Percentiles rank a stretch among this genome's conserved stretches.
These are phyloP conservation scores for Euphorbia tirucalli DNA, from an alignment of 345 rosid species.

Conservation along the genomic window DNA sequence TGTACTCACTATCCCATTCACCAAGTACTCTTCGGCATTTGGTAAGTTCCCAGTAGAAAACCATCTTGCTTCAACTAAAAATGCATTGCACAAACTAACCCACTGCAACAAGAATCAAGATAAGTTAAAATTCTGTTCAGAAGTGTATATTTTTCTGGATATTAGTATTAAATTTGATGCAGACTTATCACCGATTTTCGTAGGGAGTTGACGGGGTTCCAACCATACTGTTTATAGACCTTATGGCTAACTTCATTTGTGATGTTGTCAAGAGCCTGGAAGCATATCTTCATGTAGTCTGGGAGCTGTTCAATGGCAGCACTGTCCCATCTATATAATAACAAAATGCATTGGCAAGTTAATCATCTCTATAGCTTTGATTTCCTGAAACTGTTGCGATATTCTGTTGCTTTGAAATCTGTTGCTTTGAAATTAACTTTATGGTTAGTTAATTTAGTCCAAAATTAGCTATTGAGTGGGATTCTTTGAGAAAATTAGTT, in stretches of 20 bases:
- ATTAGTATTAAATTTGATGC: neutral
- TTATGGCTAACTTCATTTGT: constrained; percentile 41
- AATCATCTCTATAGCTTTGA: neutral
- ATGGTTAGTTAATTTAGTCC: too few relatives aligned
- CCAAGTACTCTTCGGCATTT: constrained; percentile 41
- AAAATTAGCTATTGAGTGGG: neutral
- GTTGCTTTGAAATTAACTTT: too few relatives aligned
- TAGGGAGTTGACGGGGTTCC: constrained; percentile 4
- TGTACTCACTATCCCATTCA: constrained; percentile 50
- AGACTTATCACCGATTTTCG: neutral
- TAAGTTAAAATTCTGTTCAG: too few relatives aligned
- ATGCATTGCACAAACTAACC: constrained; percentile 48
- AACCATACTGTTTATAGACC: constrained; percentile 31
- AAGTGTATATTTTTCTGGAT: too few relatives aligned
- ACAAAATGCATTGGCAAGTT: neutral
- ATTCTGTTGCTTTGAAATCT: too few relatives aligned
- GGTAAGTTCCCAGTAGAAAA: constrained; percentile 36
- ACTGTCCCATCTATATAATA: constrained; percentile 44
- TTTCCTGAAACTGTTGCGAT: neutral
- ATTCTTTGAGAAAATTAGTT: neutral
- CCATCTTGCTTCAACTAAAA: constrained; percentile 60
- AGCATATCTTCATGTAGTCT: constrained; percentile 40
- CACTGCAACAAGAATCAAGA: constrained; percentile 33
- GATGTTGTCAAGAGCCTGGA: constrained; percentile 40
- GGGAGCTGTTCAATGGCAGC: constrained; percentile 30